Percentiles rank a stretch among this genome's conserved stretches.
Conservation (phyloP, 179 eudicot species). For the Camellia oleifera region DNA sequence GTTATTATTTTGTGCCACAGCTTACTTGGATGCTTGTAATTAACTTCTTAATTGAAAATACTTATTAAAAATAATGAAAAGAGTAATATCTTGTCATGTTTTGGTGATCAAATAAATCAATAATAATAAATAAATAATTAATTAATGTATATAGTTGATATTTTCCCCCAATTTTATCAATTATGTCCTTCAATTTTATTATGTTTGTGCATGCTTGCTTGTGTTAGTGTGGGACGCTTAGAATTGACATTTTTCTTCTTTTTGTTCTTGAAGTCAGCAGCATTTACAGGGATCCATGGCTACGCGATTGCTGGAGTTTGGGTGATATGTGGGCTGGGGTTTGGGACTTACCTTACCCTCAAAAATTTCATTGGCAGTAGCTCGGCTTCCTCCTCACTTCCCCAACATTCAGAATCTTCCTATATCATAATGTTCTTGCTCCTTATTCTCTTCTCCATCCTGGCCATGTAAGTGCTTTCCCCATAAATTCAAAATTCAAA, state of each 20-base stretch:
- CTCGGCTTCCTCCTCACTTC: slow-evolving; percentile 16
- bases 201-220: too few relatives aligned
- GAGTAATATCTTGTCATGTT: too few relatives aligned
- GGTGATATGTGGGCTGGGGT: slow-evolving; percentile 57
- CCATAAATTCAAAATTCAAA: too few relatives aligned
- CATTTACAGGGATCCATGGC: slow-evolving; percentile 77
- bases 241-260: background rate
- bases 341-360: slow-evolving; percentile 38
- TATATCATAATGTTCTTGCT: slow-evolving; percentile 37
- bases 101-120: too few relatives aligned
- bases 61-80: too few relatives aligned
- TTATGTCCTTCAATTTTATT: background rate
- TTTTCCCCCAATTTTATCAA: background rate
- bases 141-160: too few relatives aligned
- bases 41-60: too few relatives aligned
- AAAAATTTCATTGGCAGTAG: slow-evolving; percentile 18
- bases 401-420: slow-evolving; percentile 30
- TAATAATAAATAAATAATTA: too few relatives aligned
- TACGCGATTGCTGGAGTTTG: slow-evolving; percentile 58
- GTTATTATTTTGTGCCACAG: too few relatives aligned
- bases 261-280: slow-evolving; percentile 57
- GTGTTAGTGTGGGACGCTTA: slow-evolving; percentile 6
- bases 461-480: slow-evolving; percentile 57
- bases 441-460: slow-evolving; percentile 37
- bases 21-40: too few relatives aligned